Evolutionary conservation across 306 rosid genomes (phyloP).

Genomic region (Ceratonia siliqua): DNA sequence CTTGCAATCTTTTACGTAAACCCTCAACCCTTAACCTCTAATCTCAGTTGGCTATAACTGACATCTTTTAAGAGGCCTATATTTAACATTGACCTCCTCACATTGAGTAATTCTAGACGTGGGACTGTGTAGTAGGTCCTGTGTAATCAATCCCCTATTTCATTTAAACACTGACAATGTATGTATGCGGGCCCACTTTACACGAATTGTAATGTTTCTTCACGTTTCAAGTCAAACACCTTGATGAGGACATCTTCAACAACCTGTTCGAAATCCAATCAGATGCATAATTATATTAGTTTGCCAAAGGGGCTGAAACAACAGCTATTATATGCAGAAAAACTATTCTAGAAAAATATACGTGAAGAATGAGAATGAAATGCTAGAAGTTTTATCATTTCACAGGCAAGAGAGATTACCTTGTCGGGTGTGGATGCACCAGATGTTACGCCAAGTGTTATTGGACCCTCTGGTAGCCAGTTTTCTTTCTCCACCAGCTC

Average conservation of each 20-base stretch:
- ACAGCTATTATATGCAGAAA: neutral
- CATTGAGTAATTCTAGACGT: conserved; percentile 21
- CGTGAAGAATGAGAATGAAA: conserved; percentile 21
- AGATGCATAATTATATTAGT: neutral
- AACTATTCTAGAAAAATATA: neutral
- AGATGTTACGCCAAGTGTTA: conserved; percentile 87
- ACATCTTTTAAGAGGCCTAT: neutral
- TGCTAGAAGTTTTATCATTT: conserved; percentile 13
- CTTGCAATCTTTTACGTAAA: too few species aligned
- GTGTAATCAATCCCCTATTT: neutral
- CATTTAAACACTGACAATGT: conserved; percentile 37
- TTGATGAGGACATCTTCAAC: conserved; percentile 85
- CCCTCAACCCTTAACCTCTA: too few species aligned
- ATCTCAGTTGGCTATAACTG: too few species aligned
- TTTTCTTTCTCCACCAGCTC: conserved; percentile 94
- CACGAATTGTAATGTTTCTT: conserved; percentile 65
- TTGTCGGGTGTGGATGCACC: conserved; percentile 99
- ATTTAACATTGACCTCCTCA: conserved; percentile 16
- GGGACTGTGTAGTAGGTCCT: conserved; percentile 18
- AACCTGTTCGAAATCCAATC: conserved; percentile 47
- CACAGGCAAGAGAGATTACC: conserved; percentile 47
- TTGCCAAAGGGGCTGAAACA: neutral
- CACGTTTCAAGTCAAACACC: conserved; percentile 81
- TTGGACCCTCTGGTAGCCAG: conserved; percentile 81
- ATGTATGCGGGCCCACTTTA: conserved; percentile 34